phyloP scores from a whole-genome alignment of 768 basidiomycete genomes.

The Phlebiopsis gigantea region DNA sequence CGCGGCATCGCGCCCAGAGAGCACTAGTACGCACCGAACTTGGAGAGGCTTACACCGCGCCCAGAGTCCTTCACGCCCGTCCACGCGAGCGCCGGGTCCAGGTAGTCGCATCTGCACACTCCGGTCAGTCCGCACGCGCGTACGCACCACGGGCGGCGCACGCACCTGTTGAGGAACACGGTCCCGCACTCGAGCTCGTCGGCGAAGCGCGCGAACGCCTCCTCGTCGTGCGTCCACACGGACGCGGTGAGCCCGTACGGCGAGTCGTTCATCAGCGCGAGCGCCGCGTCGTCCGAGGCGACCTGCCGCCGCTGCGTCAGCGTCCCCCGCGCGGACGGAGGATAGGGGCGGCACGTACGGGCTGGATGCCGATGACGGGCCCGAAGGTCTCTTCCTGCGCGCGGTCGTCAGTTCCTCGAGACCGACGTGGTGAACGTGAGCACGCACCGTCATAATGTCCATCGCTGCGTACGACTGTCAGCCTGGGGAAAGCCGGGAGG shows the following conservation, averaged over 20 bases:
- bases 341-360: slow-evolving; percentile 39
- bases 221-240: slow-evolving; percentile 81
- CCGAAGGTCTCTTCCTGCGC: slow-evolving; percentile 87
- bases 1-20: background rate
- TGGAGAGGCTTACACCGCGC: slow-evolving; percentile 83
- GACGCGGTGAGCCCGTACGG: slow-evolving; percentile 92
- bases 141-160: background rate
- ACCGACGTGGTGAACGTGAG: background rate
- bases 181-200: slow-evolving; percentile 84
- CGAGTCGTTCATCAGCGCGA: slow-evolving; percentile 93
- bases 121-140: background rate
- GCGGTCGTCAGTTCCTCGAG: background rate
- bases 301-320: too few relatives aligned
- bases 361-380: slow-evolving; percentile 89
- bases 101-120: slow-evolving; percentile 63
- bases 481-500: background rate
- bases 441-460: slow-evolving; percentile 82
- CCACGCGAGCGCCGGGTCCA: slow-evolving; percentile 94
- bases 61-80: slow-evolving; percentile 93
- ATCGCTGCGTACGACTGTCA: slow-evolving; percentile 48
- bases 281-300: slow-evolving; percentile 79
- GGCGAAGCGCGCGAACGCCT: slow-evolving; percentile 61
- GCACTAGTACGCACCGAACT: slow-evolving; percentile 60
- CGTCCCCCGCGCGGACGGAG: background rate
- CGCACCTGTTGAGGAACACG: slow-evolving; percentile 84